Base-by-base conservation (phyloP, 2,329 filamentous ascomycete genomes). In the Alternaria brassicicola region DNA sequence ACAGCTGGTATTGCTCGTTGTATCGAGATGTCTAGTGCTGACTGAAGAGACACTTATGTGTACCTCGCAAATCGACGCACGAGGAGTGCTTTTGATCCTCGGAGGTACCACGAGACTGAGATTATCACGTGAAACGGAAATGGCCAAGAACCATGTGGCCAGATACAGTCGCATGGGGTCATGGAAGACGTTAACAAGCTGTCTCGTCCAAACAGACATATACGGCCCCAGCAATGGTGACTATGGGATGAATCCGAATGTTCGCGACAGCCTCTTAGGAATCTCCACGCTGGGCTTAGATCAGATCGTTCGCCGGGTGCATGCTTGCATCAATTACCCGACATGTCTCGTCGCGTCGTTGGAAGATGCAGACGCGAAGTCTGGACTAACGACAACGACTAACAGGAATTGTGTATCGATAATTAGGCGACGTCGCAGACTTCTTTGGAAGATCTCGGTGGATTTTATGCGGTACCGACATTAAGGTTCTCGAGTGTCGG, bases 401-500 rank as follows among this genome's bases (percentile, higher is more conserved):
- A 68, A 26, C 75, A 71, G 33, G 69, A 70, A 43, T 72, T 70
- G 60, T 71, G 68, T 65, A 76, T 71, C 31, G 64, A 65, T 28
- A 74, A 69, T 66, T 79, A 81, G 23, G 78, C 65, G 35, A 74
- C 72, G 53, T 81, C 78, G 68, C 81, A 81, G 7, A 81, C 76
- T 25, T 76, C 77, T 57, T 80, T 78, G 69, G 80, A 82, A 3
- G 78, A 61, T 82, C 80, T 65, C 82, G 77, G 53, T 81, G 78
- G 1, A 80, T 77, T 51, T 51, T 80, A 81, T 4, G 80, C 79
- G 25, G 82, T 77, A 30, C 76, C 77, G 1, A 77, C 76, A 55
- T 82, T 82, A 62, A 82, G 67, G 52, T 82, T 79, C 62, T 82
- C 80, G 49, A 82, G 75, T 4, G 78, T 80, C 8, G 78, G 76